phyloP scores from a whole-genome alignment of 2,329 filamentous ascomycete genomes.

The Scorias spongiosa region DNA sequence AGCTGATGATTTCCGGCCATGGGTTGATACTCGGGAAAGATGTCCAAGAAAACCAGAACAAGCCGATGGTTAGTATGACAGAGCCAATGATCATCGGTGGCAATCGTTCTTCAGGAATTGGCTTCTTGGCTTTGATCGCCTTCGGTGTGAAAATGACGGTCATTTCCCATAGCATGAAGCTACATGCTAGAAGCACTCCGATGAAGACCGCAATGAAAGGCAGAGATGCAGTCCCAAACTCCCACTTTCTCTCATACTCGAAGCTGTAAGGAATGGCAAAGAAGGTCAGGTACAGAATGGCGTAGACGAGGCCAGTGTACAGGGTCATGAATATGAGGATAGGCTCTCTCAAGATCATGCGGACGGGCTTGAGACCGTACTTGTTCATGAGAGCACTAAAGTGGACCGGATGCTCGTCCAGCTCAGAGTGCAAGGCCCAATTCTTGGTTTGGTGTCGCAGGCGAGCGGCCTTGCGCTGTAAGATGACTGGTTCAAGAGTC shows the following conservation, averaged over 20 bases:
- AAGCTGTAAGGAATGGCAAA: slow-evolving; percentile 34
- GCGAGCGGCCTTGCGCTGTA: slow-evolving; percentile 32
- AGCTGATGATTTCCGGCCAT: slow-evolving; percentile 28
- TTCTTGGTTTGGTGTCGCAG: slow-evolving; percentile 34
- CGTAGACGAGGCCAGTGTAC: slow-evolving; percentile 22
- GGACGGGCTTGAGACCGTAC: slow-evolving; percentile 24
- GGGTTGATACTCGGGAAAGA: slow-evolving; percentile 25
- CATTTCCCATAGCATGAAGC: slow-evolving; percentile 10
- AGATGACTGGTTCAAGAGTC: slow-evolving; percentile 34
- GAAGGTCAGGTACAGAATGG: slow-evolving; percentile 30
- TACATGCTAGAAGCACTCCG: slow-evolving; percentile 22
- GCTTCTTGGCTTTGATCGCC: slow-evolving; percentile 5
- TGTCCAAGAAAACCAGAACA: slow-evolving; percentile 42
- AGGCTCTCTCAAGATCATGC: slow-evolving; percentile 34
- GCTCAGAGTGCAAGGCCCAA: slow-evolving; percentile 30
- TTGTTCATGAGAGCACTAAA: slow-evolving; percentile 25
- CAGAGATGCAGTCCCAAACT: slow-evolving; percentile 24
- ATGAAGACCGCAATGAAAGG: slow-evolving; percentile 30
- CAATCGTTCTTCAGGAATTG: slow-evolving; percentile 27
- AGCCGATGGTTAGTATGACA: slow-evolving; percentile 29
- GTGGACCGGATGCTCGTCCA: slow-evolving; percentile 27
- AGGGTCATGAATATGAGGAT: slow-evolving; percentile 34
- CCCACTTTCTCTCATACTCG: slow-evolving; percentile 27
- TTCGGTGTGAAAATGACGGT: slow-evolving; percentile 8
- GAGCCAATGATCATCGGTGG: slow-evolving; percentile 37